Evolutionary conservation across 306 rosid species (phyloP).

Genomic region (Prinsepia uniflora): DNA sequence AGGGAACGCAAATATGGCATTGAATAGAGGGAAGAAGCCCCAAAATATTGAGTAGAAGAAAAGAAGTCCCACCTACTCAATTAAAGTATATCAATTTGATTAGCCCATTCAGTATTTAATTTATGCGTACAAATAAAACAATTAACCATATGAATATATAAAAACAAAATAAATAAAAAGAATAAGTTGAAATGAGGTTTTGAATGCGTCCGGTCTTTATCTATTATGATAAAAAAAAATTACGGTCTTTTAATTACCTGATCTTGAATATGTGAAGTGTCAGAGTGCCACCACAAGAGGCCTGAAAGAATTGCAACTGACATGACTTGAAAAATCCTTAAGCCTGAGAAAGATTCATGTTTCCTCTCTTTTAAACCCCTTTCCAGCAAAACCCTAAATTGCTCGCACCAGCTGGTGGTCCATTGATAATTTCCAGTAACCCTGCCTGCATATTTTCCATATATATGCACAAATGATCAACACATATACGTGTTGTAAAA

Average conservation of each 20-base stretch:
- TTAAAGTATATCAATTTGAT: too few relatives aligned
- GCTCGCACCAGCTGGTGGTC: conserved; percentile 80
- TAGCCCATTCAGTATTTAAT: too few relatives aligned
- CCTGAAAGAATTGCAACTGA: conserved; percentile 84
- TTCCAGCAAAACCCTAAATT: conserved; percentile 65
- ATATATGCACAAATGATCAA: not conserved
- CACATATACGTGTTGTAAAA: not conserved
- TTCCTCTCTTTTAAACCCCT: conserved; percentile 80
- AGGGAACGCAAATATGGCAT: conserved; percentile 78
- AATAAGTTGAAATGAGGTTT: too few relatives aligned
- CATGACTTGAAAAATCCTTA: conserved; percentile 81
- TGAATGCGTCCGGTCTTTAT: too few relatives aligned
- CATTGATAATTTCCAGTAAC: conserved; percentile 45
- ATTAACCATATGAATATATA: too few relatives aligned
- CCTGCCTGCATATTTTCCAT: conserved; percentile 25
- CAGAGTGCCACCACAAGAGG: conserved; percentile 85
- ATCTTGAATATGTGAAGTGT: conserved; percentile 71
- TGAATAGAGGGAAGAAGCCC: conserved; percentile 89
- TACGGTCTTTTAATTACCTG: conserved; percentile 37
- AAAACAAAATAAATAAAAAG: too few relatives aligned
- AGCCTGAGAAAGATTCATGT: conserved; percentile 84
- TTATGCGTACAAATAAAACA: too few relatives aligned
- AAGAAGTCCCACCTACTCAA: conserved; percentile 72
- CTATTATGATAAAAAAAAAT: too few relatives aligned
- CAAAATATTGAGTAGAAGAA: conserved; percentile 92